phyloP scores from a whole-genome alignment of 257 asterid species.

The Leptodermis oblonga region DNA sequence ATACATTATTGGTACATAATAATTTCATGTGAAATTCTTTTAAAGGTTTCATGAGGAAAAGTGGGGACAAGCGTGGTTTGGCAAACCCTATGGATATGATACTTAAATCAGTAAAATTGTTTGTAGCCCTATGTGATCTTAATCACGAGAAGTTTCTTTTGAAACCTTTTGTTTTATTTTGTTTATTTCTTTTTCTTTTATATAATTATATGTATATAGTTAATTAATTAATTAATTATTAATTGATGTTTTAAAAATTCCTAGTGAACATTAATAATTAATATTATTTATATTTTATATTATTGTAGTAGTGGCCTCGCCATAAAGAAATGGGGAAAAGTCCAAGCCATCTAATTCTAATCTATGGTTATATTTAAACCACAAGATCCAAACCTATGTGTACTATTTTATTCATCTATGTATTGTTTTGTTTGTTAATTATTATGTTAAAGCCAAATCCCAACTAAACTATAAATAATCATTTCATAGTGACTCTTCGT shows the following conservation, averaged over 20 bases:
- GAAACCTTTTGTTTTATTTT: too few relatives aligned
- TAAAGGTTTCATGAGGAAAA: conserved; percentile 27
- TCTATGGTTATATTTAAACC: conserved; percentile 18
- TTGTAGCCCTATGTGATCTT: conserved; percentile 9
- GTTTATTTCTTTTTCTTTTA: too few relatives aligned
- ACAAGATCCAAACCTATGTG: conserved; percentile 53
- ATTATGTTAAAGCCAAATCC: conserved; percentile 14
- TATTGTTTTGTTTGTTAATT: conserved; percentile 17
- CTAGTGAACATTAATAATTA: too few relatives aligned
- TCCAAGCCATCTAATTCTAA: conserved; percentile 8
- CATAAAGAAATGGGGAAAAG: background rate
- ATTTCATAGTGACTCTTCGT: too few relatives aligned
- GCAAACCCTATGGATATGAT: conserved; percentile 22
- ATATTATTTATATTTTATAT: too few relatives aligned
- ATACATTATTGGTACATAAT: too few relatives aligned
- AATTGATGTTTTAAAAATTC: too few relatives aligned
- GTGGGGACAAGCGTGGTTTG: conserved; percentile 65
- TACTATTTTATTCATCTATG: conserved; percentile 12
- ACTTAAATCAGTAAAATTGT: conserved; percentile 14
- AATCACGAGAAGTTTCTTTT: too few relatives aligned
- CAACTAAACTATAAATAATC: conserved; percentile 4
- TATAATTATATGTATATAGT: too few relatives aligned
- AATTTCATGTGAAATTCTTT: too few relatives aligned
- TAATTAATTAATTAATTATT: too few relatives aligned
- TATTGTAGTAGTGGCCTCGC: conserved; percentile 40